Base-by-base conservation (phyloP, 116 monocot species). In the Dioscorea cayenensis region DNA sequence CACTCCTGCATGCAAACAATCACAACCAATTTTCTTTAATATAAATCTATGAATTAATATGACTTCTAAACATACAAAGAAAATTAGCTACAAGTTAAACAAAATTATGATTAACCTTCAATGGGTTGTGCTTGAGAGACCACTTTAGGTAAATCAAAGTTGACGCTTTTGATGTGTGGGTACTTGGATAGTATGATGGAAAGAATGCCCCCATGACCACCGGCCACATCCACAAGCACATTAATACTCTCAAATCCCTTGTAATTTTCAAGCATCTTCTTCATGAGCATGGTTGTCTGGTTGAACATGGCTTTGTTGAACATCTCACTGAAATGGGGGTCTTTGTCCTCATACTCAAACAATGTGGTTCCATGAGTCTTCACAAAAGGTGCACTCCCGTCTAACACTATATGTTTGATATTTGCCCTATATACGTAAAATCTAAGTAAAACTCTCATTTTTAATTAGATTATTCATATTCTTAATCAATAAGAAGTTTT, bases 361-460 rank as follows among this genome's bases (percentile, higher is more conserved):
- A 16, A 3, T 14, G 61, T 48, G 49, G 28, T 49, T 6, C 72
- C 73, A 21, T 73, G 50, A 9, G 73, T 49, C 59, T 77, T 77
- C 23, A n/a, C 68, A 60, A 77, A 74, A 4, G 65, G 63, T 0
- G 51, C 18, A 10, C 12, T 58, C 4, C 79, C 79, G 3, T 75
- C 28, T 28, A 79, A n/a, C 1, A 79, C 55, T 1, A 70, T 64
- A 66, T 79, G 51, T 28, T 79, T 79, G 63, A 79, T 7, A 43
- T 43, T 43, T 43, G 43, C 7, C 43, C 43, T 43, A 8, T 8
- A 9, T 43, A 1, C 12, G 6, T 43, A 43, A 4, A 32, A 32
- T 32, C 32, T 0, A 32, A 32, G 32, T 14, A 52, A 52, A 52
- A 14, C 13, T 25, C 25, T 25, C 25, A 25, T 25, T 25, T 25